Evolutionary conservation across 2,329 filamentous ascomycete genomes (phyloP).

Genomic region (Boeremia lycopersici): DNA sequence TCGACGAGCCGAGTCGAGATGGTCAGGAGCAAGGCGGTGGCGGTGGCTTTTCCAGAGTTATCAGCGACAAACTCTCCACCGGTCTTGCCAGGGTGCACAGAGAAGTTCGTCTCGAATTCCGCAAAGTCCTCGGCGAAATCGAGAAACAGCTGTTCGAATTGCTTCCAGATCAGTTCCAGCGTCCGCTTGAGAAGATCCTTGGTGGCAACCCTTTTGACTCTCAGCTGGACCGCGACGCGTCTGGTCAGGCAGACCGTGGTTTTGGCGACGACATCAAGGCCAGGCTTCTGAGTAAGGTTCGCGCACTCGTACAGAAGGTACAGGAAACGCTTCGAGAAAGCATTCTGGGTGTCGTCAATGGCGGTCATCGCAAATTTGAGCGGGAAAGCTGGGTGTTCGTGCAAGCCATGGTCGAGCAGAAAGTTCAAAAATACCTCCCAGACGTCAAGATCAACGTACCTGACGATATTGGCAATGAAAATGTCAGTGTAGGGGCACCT

Average conservation of each 20-base stretch:
- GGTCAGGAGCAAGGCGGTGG: slow-evolving; percentile 21
- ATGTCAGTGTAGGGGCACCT: slow-evolving; percentile 36
- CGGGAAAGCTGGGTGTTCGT: slow-evolving; percentile 40
- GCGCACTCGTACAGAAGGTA: slow-evolving; percentile 34
- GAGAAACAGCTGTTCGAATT: slow-evolving; percentile 40
- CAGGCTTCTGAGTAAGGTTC: slow-evolving; percentile 34
- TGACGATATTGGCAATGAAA: slow-evolving; percentile 40
- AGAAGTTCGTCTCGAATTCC: slow-evolving; percentile 39
- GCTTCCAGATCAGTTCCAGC: slow-evolving; percentile 36
- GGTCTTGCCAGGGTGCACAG: slow-evolving; percentile 39
- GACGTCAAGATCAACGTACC: slow-evolving; percentile 39
- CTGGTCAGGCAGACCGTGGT: slow-evolving; percentile 28
- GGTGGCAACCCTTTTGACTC: slow-evolving; percentile 40
- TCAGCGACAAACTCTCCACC: slow-evolving; percentile 39
- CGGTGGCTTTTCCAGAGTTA: slow-evolving; percentile 34
- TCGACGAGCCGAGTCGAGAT: slow-evolving; percentile 21
- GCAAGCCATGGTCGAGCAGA: slow-evolving; percentile 39
- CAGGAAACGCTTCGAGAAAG: slow-evolving; percentile 39
- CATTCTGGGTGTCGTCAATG: slow-evolving; percentile 38
- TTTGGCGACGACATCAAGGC: slow-evolving; percentile 40
- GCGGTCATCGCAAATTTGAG: slow-evolving; percentile 39
- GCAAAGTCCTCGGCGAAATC: slow-evolving; percentile 36
- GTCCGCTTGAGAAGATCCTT: slow-evolving; percentile 37
- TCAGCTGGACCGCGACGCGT: slow-evolving; percentile 37
- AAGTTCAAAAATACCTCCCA: slow-evolving; percentile 37